Evolutionary conservation across 805 yeast species (phyloP), one percentile per base, ranked within the genome.

Genomic region (Kuraishia molischiana): DNA sequence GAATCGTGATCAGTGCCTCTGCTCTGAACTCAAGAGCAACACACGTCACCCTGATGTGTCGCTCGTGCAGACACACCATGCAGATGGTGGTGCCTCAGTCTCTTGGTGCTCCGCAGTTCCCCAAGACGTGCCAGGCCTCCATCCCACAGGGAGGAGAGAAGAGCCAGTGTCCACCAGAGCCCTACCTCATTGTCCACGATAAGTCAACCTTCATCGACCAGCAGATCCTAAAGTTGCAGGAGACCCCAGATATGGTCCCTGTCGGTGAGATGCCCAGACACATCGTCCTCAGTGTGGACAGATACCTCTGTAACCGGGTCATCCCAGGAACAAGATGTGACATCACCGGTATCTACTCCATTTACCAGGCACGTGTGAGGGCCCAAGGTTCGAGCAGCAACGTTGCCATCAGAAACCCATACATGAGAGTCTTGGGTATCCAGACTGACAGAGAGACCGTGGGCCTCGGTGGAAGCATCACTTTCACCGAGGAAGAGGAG

Each of bases 241-340:
- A 92, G 57, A 71, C 92, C n/a, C 97, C 97, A 10, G 99, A 92
- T 57, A 85, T 85, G 80, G 97, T 92, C 2, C 99, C 98, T 1
- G 95, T 92, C 21, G 98, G 99, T 47, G 99, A 92, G 62, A 81
- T 92, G 86, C 99, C 99, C 6, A 76, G 99, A 48, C 95, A 92
- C 52, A 80, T 92, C 30, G 54, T 85, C 41, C 67, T 92, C 45
- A 83, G 92, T 32, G 85, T 86, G 24, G 97, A 92, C 57, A 72
- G 98, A 43, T 85, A 84, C 49, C 65, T 92, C 54, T 82, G 96
- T 20, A 92, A 92, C 61, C 77, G 74, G 44, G 87, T 92, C 22
- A 83, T 90, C 30, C 99, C 99, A 0, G 99, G 99, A 19, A 85
- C 94, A 0, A 69, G 97, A 46, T 94, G 95, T 48, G 86, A 95